phyloP scores from a whole-genome alignment of 1,284 basidiomycete genomes.

The Tetrapyrgos nigripes region DNA sequence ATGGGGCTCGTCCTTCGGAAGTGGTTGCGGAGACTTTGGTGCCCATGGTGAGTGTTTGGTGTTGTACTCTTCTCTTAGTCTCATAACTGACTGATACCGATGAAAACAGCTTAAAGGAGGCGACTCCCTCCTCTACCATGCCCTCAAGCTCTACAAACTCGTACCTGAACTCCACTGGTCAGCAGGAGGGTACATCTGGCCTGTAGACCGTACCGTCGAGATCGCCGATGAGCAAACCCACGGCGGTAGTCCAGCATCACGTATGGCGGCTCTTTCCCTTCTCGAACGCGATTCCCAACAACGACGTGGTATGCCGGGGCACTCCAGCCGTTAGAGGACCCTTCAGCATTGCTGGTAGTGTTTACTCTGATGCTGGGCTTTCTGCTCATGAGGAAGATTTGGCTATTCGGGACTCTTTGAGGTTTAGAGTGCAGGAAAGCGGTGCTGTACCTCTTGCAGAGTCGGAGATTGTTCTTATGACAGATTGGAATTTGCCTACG shows the following conservation, averaged over 20 bases:
- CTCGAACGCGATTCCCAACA: constrained; percentile 6
- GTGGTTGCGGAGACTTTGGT: constrained; percentile 72
- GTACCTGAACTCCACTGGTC: constrained; percentile 77
- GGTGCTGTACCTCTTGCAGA: constrained; percentile 69
- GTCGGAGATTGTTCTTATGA: constrained; percentile 67
- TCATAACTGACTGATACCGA: neutral
- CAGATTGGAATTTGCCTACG: constrained; percentile 55
- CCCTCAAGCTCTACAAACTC: constrained; percentile 77
- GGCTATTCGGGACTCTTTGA: constrained; percentile 49
- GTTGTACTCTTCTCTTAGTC: neutral
- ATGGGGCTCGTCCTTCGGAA: constrained; percentile 76
- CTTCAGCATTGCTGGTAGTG: neutral
- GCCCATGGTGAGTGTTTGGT: constrained; percentile 57
- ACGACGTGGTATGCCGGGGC: too few relatives aligned
- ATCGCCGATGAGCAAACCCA: constrained; percentile 42
- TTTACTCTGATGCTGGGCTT: constrained; percentile 17
- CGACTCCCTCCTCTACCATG: constrained; percentile 76
- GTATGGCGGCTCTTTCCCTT: constrained; percentile 31
- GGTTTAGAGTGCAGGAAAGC: constrained; percentile 65
- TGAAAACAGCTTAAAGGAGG: constrained; percentile 70
- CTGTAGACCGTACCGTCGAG: constrained; percentile 71
- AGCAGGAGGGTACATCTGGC: constrained; percentile 83
- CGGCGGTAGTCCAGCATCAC: constrained; percentile 34
- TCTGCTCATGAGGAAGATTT: constrained; percentile 38
- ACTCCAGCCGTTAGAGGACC: too few relatives aligned